Base-by-base conservation (phyloP, 2,329 filamentous ascomycete species). In the Ilyonectria destructans region DNA sequence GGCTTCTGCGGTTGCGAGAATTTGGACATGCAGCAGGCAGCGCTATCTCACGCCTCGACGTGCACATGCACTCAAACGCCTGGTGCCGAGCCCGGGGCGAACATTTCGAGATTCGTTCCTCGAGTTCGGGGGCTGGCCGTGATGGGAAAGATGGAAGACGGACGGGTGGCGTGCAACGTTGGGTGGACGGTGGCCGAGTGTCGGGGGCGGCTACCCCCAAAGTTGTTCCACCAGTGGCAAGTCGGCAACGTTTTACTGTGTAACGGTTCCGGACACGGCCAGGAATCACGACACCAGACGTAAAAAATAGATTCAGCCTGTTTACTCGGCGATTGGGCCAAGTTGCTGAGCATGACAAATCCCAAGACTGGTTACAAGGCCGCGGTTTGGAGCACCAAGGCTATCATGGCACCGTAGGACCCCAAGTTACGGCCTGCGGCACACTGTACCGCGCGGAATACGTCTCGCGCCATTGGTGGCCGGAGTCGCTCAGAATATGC, bases 171-270 rank as follows among this genome's bases (percentile, higher is more conserved):
- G 65, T 65, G 29, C 31, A 45, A 33, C 31, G 54, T 35, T 64
- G 23, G 54, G 46, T 58, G 67, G 73, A 65, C 57, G 70, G 66
- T 26, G 26, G 26, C 51, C 61, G 67, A 35, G 67, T 69, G 62
- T 51, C 58, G 60, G 45, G 35, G 26, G 35, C 26, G 33, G 9
- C 56, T 45, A 58, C 73, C 74, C 74, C 74, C 74, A 75, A 75
- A 75, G 72, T 68, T 71, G 68, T 71, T 71, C 69, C 69, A 71
- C 69, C 69, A 71, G 61, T 75, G 59, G 67, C 40, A 56, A 43
- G 48, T 43, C 45, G 17, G 21, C 21, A 35, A 8, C 35, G 26
- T 46, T 54, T 43, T n/a, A 62, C 63, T 62, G 58, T 65, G 57
- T 33, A 23, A 17, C n/a, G 33, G n/a, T 52, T 33, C 26, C 29